phyloP scores from a whole-genome alignment of 352 stramenopile species.

The Phytophthora citrophthora region DNA sequence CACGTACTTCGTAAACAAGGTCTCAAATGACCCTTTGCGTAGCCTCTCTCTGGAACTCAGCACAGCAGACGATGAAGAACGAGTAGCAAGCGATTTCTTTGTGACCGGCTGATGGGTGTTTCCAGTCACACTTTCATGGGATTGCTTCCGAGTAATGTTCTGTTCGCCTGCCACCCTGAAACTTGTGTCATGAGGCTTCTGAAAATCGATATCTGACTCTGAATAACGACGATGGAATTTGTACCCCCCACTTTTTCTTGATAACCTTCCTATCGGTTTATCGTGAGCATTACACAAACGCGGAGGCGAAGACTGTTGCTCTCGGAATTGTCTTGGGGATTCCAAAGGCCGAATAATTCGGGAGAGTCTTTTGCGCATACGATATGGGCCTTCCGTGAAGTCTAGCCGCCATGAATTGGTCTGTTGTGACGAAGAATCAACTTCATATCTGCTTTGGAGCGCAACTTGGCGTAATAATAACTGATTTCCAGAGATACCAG shows the following conservation, averaged over 20 bases:
- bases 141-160: conserved; percentile 15
- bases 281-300: neutral
- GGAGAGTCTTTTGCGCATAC: conserved; percentile 67
- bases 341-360: conserved; percentile 21
- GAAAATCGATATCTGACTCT: conserved; percentile 20
- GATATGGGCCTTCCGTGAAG: conserved; percentile 68
- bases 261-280: neutral
- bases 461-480: conserved; percentile 17
- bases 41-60: conserved; percentile 21
- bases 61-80: conserved; percentile 22
- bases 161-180: neutral
- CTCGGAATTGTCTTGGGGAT: conserved; percentile 15
- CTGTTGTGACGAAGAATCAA: neutral
- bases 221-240: conserved; percentile 29
- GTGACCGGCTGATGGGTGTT: neutral
- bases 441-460: conserved; percentile 19
- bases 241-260: too few relatives aligned
- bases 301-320: conserved; percentile 4
- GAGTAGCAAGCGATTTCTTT: conserved; percentile 14
- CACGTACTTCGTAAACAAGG: conserved; percentile 37
- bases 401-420: conserved; percentile 48
- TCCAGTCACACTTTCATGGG: conserved; percentile 11
- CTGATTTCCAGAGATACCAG: neutral
- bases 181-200: neutral
- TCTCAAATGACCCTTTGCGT: conserved; percentile 36